These are phyloP conservation scores for Trichoderma lentiforme DNA, from an alignment of 2,329 filamentous ascomycete genomes.

Conservation along the genomic window DNA sequence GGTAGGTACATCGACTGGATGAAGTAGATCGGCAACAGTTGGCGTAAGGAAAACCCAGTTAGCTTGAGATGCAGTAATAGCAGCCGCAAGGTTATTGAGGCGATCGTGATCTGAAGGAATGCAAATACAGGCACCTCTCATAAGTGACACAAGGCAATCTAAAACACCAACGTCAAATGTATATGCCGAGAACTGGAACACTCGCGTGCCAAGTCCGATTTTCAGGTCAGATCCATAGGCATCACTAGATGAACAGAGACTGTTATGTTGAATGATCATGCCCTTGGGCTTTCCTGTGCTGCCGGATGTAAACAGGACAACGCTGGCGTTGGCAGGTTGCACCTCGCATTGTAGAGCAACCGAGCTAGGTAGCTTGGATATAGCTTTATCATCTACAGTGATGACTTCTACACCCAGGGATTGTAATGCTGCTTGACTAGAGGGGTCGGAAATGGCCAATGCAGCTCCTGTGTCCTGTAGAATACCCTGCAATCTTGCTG, in stretches of 20 bases:
- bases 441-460: neutral
- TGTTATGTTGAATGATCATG: constrained; percentile 12
- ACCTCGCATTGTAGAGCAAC: neutral
- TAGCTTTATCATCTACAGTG: neutral
- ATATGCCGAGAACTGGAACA: constrained; percentile 23
- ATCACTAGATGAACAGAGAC: constrained; percentile 8
- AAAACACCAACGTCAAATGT: constrained; percentile 23
- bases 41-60: constrained; percentile 20
- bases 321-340: neutral
- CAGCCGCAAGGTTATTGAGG: constrained; percentile 17
- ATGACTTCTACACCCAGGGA: neutral
- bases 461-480: neutral
- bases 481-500: neutral
- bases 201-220: constrained; percentile 2
- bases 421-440: neutral
- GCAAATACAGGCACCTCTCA: constrained; percentile 22
- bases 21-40: constrained; percentile 19
- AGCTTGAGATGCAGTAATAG: constrained; percentile 2
- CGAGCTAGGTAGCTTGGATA: neutral
- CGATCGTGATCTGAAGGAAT: constrained; percentile 21
- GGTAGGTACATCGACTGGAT: neutral
- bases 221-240: constrained; percentile 8
- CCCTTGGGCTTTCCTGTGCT: constrained; percentile 3
- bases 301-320: constrained; percentile 15
- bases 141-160: constrained; percentile 21